Percentiles rank a stretch among this genome's conserved stretches.
Evolutionary conservation across 495 filamentous ascomycete species (phyloP).

Genomic region (Lophiotrema nucula): DNA sequence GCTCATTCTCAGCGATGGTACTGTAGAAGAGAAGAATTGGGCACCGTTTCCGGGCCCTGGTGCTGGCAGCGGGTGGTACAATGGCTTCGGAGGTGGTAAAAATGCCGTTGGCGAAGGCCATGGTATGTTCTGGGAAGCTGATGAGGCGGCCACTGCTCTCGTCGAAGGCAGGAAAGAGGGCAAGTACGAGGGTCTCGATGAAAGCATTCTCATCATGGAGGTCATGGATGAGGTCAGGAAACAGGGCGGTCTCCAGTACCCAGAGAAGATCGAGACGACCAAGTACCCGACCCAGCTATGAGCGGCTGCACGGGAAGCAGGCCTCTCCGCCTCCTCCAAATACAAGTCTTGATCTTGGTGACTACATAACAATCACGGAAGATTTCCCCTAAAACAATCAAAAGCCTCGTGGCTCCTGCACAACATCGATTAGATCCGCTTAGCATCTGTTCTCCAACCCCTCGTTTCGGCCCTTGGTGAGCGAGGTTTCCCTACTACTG

Average conservation of each 20-base stretch:
- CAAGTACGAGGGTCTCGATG: conserved; percentile 67
- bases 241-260: conserved; percentile 77
- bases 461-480: no score
- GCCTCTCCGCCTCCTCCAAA: no score
- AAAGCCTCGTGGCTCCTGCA: no score
- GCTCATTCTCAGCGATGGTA: conserved; percentile 42
- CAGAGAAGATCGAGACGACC: conserved; percentile 77
- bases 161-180: conserved; percentile 82
- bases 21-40: conserved; percentile 40
- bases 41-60: conserved; percentile 50
- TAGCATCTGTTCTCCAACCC: no score
- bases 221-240: conserved; percentile 86
- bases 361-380: no score
- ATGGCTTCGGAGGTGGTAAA: conserved; percentile 32
- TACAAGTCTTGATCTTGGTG: no score
- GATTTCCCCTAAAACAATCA: no score
- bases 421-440: no score
- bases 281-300: conserved; percentile 51
- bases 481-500: no score
- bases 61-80: conserved; percentile 29
- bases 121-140: conserved; percentile 96
- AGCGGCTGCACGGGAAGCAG: no score
- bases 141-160: conserved; percentile 80
- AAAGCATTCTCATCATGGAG: conserved; percentile 92
- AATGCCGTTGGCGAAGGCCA: conserved; percentile 52